Conservation (phyloP, 352 stramenopile genomes). For the Globisporangium takayamanum region DNA sequence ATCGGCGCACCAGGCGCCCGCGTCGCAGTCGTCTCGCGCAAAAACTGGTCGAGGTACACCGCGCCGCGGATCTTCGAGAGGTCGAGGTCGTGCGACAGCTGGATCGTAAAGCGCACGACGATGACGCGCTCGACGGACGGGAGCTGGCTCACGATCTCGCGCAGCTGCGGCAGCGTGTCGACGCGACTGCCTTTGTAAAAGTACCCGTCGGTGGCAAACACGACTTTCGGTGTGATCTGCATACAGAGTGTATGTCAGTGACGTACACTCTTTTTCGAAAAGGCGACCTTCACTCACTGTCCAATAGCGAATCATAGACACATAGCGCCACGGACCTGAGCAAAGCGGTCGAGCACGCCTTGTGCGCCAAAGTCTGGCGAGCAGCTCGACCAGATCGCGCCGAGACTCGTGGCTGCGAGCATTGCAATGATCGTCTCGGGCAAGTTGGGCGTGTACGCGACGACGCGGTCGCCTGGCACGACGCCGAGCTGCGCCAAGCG, state of each 20-base stretch:
- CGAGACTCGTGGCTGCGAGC: conserved; percentile 64
- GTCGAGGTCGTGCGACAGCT: conserved; percentile 44
- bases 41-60: conserved; percentile 50
- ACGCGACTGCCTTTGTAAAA: conserved; percentile 76
- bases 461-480: conserved; percentile 47
- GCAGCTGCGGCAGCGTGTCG: conserved; percentile 51
- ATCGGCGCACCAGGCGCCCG: conserved; percentile 26
- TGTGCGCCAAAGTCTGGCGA: conserved; percentile 84
- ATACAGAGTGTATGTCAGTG: neutral
- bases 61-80: conserved; percentile 47
- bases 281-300: neutral
- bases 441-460: conserved; percentile 64
- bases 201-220: conserved; percentile 70
- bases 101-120: conserved; percentile 58
- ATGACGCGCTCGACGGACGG: conserved; percentile 60
- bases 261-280: neutral
- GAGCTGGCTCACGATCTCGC: conserved; percentile 54
- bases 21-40: conserved; percentile 22
- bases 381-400: conserved; percentile 72
- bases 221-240: conserved; percentile 66
- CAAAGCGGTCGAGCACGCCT: conserved; percentile 76
- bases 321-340: conserved; percentile 24
- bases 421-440: conserved; percentile 69
- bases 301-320: neutral
- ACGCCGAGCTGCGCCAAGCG: conserved; percentile 43